Evolutionary conservation across 805 yeast genomes (phyloP).

Genomic region (Peterozyma toletana): DNA sequence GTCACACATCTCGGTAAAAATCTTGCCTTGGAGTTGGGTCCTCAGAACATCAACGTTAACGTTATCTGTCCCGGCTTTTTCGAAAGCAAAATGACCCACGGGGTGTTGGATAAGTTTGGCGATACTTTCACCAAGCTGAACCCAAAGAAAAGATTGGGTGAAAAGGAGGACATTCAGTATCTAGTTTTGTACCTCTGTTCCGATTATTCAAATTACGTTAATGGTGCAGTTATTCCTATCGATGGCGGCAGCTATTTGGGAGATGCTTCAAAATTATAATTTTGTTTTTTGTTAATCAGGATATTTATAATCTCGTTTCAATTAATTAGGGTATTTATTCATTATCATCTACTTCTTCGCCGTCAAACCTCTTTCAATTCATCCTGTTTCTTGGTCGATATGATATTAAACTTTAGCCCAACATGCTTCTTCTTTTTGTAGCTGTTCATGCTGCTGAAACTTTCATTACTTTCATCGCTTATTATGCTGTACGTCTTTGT

Average conservation of each 20-base stretch:
- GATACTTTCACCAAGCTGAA: slow-evolving; percentile 38
- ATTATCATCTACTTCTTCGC: not conserved
- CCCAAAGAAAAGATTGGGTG: slow-evolving; percentile 61
- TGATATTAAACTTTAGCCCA: too few relatives aligned
- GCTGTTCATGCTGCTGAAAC: too few relatives aligned
- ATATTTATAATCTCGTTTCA: too few relatives aligned
- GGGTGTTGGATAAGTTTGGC: slow-evolving; percentile 45
- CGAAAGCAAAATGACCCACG: slow-evolving; percentile 70
- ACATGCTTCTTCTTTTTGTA: too few relatives aligned
- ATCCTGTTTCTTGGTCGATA: not conserved
- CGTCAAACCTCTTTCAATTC: not conserved
- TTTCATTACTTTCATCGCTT: too few relatives aligned
- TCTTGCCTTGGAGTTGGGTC: slow-evolving; percentile 61
- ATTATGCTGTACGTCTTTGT: too few relatives aligned
- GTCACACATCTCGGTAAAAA: slow-evolving; percentile 59
- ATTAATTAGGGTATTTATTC: too few relatives aligned
- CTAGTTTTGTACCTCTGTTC: slow-evolving; percentile 49
- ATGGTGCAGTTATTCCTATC: slow-evolving; percentile 60
- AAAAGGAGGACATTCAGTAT: slow-evolving; percentile 49
- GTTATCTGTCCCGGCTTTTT: slow-evolving; percentile 72
- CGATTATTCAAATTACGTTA: slow-evolving; percentile 51
- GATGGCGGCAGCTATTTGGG: slow-evolving; percentile 62
- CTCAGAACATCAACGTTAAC: slow-evolving; percentile 60
- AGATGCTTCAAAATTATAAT: slow-evolving; percentile 8
- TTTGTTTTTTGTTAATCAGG: not conserved